Conservation (phyloP, 2,329 filamentous ascomycete genomes). For the Neurospora sp. region DNA sequence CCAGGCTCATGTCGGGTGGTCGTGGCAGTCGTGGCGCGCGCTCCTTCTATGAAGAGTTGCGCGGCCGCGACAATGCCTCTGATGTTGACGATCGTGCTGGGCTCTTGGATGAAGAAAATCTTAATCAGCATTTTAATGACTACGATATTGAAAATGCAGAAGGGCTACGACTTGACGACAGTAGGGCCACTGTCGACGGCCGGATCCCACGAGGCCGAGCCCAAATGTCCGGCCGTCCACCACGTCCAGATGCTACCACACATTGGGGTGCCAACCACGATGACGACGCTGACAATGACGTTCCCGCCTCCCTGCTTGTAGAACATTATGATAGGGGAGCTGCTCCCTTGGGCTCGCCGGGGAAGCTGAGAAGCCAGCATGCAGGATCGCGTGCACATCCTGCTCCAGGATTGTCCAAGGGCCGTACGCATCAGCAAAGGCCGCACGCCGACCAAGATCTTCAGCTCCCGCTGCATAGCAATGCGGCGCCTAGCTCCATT, state of each 20-base stretch:
- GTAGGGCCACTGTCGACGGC: slow-evolving; percentile 26
- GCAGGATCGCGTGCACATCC: slow-evolving; percentile 17
- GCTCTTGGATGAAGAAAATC: slow-evolving; percentile 42
- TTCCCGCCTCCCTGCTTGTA: slow-evolving; percentile 53
- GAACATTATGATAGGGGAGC: slow-evolving; percentile 35
- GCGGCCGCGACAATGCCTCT: slow-evolving; percentile 27
- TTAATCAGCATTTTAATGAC: slow-evolving; percentile 40
- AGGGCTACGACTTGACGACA: slow-evolving; percentile 34
- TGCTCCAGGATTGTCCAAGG: slow-evolving; percentile 32
- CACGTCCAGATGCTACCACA: neutral
- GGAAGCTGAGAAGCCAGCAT: slow-evolving; percentile 13
- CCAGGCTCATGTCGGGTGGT: slow-evolving; percentile 28
- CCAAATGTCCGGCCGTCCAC: slow-evolving; percentile 14
- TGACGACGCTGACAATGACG: slow-evolving; percentile 48
- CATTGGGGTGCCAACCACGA: slow-evolving; percentile 23
- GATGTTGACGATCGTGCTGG: slow-evolving; percentile 34
- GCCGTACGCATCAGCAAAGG: slow-evolving; percentile 40
- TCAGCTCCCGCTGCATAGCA: slow-evolving; percentile 12
- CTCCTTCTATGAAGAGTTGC: slow-evolving; percentile 42
- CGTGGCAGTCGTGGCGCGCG: slow-evolving; percentile 19
- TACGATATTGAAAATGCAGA: slow-evolving; percentile 36
- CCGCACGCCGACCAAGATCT: slow-evolving; percentile 32
- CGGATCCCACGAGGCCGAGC: neutral
- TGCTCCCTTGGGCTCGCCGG: neutral
- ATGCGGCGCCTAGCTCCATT: slow-evolving; percentile 21